Evolutionary conservation across 2,329 filamentous ascomycete genomes (phyloP).

Genomic region (Arthrobotrys pseudoclavata): DNA sequence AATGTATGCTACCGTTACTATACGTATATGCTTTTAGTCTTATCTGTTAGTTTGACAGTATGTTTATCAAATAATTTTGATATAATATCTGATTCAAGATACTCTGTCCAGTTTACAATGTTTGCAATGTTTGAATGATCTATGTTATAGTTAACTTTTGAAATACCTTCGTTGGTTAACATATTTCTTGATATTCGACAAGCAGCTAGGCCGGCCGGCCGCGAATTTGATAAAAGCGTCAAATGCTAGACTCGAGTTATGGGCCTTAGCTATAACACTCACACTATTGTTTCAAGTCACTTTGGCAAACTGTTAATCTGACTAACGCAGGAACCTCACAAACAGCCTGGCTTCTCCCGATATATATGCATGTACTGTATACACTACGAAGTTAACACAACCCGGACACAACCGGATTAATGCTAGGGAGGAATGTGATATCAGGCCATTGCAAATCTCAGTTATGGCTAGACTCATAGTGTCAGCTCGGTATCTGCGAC

Average conservation of each 20-base stretch:
- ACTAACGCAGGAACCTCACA: slow-evolving; percentile 2
- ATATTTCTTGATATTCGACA: neutral
- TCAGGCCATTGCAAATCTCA: neutral
- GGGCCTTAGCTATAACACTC: neutral
- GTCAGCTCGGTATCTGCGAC: slow-evolving; percentile 4
- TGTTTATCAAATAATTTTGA: slow-evolving; percentile 2
- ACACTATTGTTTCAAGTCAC: slow-evolving; percentile 16
- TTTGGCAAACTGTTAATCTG: slow-evolving; percentile 1
- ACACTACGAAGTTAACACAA: neutral
- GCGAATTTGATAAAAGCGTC: neutral
- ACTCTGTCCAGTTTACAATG: slow-evolving; percentile 18
- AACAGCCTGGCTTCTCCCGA: neutral
- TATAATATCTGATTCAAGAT: slow-evolving; percentile 25
- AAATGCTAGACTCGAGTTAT: neutral
- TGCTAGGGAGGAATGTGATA: slow-evolving; percentile 1
- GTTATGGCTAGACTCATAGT: slow-evolving; percentile 19
- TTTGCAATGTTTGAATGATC: neutral
- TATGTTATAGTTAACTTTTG: neutral
- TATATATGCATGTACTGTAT: neutral
- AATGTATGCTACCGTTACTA: neutral
- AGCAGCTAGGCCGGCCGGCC: neutral
- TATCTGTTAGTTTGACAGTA: neutral
- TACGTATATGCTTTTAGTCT: neutral
- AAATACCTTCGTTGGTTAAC: neutral
- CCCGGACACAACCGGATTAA: slow-evolving; percentile 1